Evolutionary conservation across 1,284 basidiomycete species (phyloP), one percentile per base, ranked within the genome.

Genomic region (Ganoderma multipileum): DNA sequence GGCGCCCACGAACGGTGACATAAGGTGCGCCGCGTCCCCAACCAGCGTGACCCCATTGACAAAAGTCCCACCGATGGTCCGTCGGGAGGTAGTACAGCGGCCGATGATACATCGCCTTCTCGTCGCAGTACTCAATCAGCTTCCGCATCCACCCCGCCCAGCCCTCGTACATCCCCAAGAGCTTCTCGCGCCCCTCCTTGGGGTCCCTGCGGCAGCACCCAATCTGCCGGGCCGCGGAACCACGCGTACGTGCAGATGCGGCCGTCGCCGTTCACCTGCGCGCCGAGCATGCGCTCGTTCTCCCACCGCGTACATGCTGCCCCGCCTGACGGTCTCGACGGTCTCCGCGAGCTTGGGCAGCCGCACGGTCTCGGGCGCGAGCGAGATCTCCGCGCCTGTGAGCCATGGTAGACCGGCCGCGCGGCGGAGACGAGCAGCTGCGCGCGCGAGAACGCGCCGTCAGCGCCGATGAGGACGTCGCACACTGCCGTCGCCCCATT

Each of bases 11-110:
- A 82, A 85, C 6, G 82, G 83, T 3, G 81, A 78, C 84, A 86
- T 85, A n/a, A 84, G 72, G 70, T 86, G 85, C 8, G 84, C 84
- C 12, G 85, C 84, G 70, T 86, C 85, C 2, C 85, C 85, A 33
- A 82, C 64, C 30, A 83, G 66, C 26, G 76, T 78, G 26, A 70
- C 68, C 1, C 73, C 66, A 0, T 44, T 23, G 60, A 67, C 68
- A n/a, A 57, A 65, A 65, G 33, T 59, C 55, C 70, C 67, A 67
- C 26, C 61, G 52, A n/a, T 69, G 65, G 42, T 65, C 68, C 23
- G 64, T 65, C 11, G 65, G 65, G 33, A 71, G 63, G 41, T 60
- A 18, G 63, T 61, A 71, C 23, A 67, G 57, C 28, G 70, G 65
- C 6, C 70, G 66, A 11, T 42, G 64, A 57, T 66, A 66, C 28